Percentiles rank a stretch among this genome's conserved stretches.
Conservation (phyloP, 2,329 filamentous ascomycete species). For the Keithomyces neogunnii region DNA sequence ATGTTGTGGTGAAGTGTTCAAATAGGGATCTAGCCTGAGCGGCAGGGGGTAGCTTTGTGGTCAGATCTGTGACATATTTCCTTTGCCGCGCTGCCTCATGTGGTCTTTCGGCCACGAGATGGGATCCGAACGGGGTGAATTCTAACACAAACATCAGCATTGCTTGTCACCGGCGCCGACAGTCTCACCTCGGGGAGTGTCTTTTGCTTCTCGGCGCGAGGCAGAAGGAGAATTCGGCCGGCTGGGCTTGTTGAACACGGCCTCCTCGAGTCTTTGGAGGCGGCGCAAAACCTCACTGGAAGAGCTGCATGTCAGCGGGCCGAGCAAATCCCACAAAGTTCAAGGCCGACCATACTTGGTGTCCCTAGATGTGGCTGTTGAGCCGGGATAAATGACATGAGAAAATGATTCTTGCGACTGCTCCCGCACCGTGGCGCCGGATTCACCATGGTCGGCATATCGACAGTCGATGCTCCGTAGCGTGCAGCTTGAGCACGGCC, state of each 20-base stretch:
- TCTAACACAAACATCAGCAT: neutral
- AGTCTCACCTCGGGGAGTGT: neutral
- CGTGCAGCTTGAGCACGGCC: constrained; percentile 10
- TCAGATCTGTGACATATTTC: neutral
- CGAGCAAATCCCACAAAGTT: neutral
- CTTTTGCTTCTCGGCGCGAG: too few relatives aligned
- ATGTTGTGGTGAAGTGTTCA: constrained; percentile 2
- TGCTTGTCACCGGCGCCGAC: neutral
- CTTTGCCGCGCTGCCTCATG: neutral
- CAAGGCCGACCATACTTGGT: neutral
- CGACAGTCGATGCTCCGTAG: constrained; percentile 10
- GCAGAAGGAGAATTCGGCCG: neutral
- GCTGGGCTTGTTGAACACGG: neutral
- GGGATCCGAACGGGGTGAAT: neutral
- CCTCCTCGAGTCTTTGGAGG: constrained; percentile 3
- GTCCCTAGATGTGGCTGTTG: neutral
- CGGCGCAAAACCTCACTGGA: constrained; percentile 12
- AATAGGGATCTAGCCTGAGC: constrained; percentile 2
- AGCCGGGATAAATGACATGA: neutral
- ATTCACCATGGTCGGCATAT: constrained; percentile 11
- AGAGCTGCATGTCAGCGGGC: neutral
- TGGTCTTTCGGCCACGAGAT: neutral
- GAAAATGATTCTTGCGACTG: neutral
- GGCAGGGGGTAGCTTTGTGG: neutral
- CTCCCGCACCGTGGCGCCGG: neutral